These are phyloP conservation scores for Chaetothyriales sp. DNA, from an alignment of 2,329 filamentous ascomycete species.

Conservation along the genomic window DNA sequence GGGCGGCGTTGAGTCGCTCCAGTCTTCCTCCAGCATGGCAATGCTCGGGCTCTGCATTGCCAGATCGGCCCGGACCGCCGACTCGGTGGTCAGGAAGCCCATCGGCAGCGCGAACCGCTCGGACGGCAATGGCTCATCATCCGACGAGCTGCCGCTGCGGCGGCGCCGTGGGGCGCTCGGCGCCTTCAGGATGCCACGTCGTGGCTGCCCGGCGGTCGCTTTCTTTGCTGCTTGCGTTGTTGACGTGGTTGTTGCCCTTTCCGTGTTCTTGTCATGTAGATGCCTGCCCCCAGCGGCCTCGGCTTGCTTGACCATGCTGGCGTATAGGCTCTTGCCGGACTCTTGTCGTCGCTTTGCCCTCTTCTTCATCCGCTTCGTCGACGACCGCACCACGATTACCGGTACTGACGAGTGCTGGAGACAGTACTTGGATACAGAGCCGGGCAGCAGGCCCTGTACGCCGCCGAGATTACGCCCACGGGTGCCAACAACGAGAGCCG, in stretches of 20 bases:
- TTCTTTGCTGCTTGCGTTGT: neutral
- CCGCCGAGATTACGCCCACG: conserved; percentile 70
- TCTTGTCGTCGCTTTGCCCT: conserved; percentile 72
- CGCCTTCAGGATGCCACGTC: neutral
- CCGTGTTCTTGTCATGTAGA: conserved; percentile 33
- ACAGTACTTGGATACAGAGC: conserved; percentile 87
- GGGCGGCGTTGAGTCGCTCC: conserved; percentile 3
- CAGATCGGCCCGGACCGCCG: conserved; percentile 12
- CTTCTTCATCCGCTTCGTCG: conserved; percentile 76
- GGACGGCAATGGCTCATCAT: conserved; percentile 11
- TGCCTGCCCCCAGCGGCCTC: conserved; percentile 36
- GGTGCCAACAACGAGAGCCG: conserved; percentile 80
- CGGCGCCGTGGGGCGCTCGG: neutral
- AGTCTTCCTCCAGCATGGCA: conserved; percentile 11
- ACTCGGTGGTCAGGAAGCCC: conserved; percentile 14
- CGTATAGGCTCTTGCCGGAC: conserved; percentile 58
- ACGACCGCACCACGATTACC: conserved; percentile 79
- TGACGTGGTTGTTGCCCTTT: conserved; percentile 20
- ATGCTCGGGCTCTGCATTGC: conserved; percentile 16
- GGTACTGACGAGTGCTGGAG: conserved; percentile 85
- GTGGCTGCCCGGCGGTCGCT: neutral
- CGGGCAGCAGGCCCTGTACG: conserved; percentile 71
- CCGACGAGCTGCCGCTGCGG: conserved; percentile 5
- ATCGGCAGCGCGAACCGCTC: conserved; percentile 15
- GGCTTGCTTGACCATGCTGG: conserved; percentile 57